A percentile compares a stretch with the other conserved stretches of the same genome.
Evolutionary conservation across 2,329 filamentous ascomycete genomes (phyloP).

Genomic region (Trichoderma koningiopsis): DNA sequence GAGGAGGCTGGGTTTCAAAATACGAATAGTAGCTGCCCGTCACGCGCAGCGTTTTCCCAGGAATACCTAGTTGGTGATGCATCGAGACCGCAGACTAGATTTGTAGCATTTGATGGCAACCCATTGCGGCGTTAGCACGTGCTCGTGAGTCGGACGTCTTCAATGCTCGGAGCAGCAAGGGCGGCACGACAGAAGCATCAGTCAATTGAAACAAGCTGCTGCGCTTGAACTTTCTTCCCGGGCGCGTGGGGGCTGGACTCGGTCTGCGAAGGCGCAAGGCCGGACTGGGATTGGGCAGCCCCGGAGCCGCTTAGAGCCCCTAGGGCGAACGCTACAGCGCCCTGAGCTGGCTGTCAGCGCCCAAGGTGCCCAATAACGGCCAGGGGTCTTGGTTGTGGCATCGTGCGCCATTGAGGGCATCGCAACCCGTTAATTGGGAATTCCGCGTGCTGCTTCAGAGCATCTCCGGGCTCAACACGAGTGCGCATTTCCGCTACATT

Average conservation of each 20-base stretch:
- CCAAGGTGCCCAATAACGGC: constrained; percentile 19
- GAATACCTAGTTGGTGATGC: not conserved
- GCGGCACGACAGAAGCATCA: not conserved
- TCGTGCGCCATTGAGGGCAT: not conserved
- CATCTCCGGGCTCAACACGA: not conserved
- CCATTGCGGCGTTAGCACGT: constrained; percentile 18
- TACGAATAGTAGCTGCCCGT: not conserved
- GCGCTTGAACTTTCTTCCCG: not conserved
- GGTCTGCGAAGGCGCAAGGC: constrained; percentile 26
- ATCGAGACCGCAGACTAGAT: not conserved
- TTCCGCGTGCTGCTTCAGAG: not conserved
- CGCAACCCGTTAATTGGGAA: not conserved
- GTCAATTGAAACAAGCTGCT: not conserved
- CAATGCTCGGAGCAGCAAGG: constrained; percentile 8
- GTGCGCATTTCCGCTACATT: not conserved
- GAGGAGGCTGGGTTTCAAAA: not conserved
- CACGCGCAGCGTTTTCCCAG: not conserved
- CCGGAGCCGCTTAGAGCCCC: constrained; percentile 21
- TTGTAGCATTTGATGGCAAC: not conserved
- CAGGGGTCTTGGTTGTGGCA: not conserved
- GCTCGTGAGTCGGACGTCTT: constrained; percentile 2
- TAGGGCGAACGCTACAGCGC: constrained; percentile 24
- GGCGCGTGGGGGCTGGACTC: constrained; percentile 24
- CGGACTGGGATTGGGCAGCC: constrained; percentile 21
- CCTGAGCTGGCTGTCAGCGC: constrained; percentile 19